Evolutionary conservation across 148 eudicot species (phyloP), one percentile per base, ranked within the genome.

Genomic region (Arbutus unedo): DNA sequence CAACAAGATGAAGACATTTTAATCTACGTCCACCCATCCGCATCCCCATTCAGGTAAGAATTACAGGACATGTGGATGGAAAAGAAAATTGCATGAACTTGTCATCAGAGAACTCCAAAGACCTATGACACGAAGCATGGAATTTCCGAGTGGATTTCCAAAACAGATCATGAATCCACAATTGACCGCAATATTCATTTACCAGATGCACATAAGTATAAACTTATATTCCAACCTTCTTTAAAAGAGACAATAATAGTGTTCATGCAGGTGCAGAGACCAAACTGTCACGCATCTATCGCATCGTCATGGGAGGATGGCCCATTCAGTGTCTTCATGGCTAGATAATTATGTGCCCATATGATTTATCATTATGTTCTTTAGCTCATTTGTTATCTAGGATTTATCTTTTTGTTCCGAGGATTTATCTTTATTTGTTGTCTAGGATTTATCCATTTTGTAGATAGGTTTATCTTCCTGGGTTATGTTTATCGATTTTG

Each of bases 131-230:
- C 38, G 25, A 50, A 18, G 44, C 59, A 50, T 53, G 19, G 64
- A 76, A 51, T 76, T 53, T 14, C n/a, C 43, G 2, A 76, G 62
- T 23, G 45, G 79, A 54, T 76, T 11, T 49, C 18, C 78, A 23
- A 55, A 75, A 75, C 56, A 67, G 13, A 31, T 31, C 44, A 67
- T 11, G 15, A 38, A 67, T 25, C 72, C 23, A 67, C 72, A 71
- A 51, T 51, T 76, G 62, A 53, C 55, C 3, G 8, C 55, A 50
- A 23, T 50, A 50, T 75, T 48, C 21, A 50, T 75, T n/a, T 48
- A 75, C 78, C 78, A 50, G 78, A 53, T 10, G 41, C 78, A 75
- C 41, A 74, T 74, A 48, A 50, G 45, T 47, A 44, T 43, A 44
- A 3, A 73, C 2, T 74, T 14, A 23, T 7, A 49, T 76, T 15